A percentile compares a stretch with the other conserved stretches of the same genome.
phyloP scores from a whole-genome alignment of 208 protist species.

The Phytomonas francai region DNA sequence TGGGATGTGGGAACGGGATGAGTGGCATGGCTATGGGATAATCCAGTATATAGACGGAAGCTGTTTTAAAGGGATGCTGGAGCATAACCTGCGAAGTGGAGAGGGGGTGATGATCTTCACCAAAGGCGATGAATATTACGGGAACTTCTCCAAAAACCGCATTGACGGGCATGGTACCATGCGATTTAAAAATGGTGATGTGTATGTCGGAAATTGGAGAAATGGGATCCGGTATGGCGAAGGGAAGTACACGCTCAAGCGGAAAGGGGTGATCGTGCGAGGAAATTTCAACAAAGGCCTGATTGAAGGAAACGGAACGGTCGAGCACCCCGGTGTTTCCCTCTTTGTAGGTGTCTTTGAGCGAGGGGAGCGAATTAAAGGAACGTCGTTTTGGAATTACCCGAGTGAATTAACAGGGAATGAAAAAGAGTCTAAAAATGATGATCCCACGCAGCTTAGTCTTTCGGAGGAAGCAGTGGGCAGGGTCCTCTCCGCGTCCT shows the following conservation, averaged over 20 bases:
- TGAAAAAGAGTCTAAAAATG: background rate
- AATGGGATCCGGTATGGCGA: conserved; percentile 79
- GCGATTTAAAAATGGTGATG: conserved; percentile 64
- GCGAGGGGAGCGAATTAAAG: conserved; percentile 53
- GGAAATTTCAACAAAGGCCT: conserved; percentile 78
- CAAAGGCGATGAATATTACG: conserved; percentile 86
- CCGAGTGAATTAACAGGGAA: background rate
- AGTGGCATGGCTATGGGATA: conserved; percentile 63
- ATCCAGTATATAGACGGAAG: conserved; percentile 51
- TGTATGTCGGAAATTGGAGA: conserved; percentile 82
- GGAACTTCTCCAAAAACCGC: conserved; percentile 50
- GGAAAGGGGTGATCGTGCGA: conserved; percentile 55
- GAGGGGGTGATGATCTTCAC: conserved; percentile 70
- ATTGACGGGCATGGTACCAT: conserved; percentile 75
- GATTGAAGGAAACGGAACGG: conserved; percentile 73
- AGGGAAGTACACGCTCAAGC: conserved; percentile 75
- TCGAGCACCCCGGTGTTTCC: conserved; percentile 54
- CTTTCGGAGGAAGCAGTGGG: background rate
- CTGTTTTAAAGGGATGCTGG: conserved; percentile 66
- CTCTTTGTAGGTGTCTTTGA: conserved; percentile 76
- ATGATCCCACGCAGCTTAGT: background rate
- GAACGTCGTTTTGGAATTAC: conserved; percentile 73
- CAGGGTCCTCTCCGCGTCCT: background rate
- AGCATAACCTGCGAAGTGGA: conserved; percentile 55
- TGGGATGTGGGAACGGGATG: conserved; percentile 66